Percentiles rank a stretch among this genome's conserved stretches.
Conservation (phyloP, 1,284 basidiomycete species). For the Tremellales sp. region DNA sequence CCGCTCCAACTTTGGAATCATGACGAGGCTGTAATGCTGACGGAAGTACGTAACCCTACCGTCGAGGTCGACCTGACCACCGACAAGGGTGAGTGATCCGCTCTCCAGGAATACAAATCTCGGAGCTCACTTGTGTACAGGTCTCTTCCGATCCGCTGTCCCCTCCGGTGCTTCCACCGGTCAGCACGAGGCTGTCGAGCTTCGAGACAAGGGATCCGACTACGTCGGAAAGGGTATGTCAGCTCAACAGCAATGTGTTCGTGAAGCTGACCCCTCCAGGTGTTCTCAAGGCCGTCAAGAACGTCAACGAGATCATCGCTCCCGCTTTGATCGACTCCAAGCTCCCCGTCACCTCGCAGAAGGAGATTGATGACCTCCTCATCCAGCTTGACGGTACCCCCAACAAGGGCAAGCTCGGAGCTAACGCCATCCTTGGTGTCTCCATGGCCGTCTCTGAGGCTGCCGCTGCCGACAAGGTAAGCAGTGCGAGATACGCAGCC, state of each 20-base stretch:
- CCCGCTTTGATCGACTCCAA: slow-evolving; percentile 83
- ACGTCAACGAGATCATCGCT: slow-evolving; percentile 90
- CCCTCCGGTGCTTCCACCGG: slow-evolving; percentile 99
- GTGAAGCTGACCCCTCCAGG: slow-evolving; percentile 53
- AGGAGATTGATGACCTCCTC: slow-evolving; percentile 96
- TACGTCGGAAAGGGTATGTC: slow-evolving; percentile 90
- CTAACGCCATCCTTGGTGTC: slow-evolving; percentile 98
- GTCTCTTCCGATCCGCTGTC: slow-evolving; percentile 90
- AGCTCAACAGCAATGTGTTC: background rate
- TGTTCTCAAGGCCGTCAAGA: slow-evolving; percentile 87
- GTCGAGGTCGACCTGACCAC: slow-evolving; percentile 93
- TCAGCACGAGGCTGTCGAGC: slow-evolving; percentile 96
- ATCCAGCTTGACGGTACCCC: slow-evolving; percentile 96
- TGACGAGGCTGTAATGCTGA: slow-evolving; percentile 20
- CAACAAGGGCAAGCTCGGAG: slow-evolving; percentile 99
- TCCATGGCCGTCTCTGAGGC: slow-evolving; percentile 95
- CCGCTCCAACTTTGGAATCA: background rate
- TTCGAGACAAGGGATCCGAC: slow-evolving; percentile 92
- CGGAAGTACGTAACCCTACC: slow-evolving; percentile 65
- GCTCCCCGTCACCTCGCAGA: slow-evolving; percentile 85
- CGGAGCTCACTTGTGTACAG: no score
- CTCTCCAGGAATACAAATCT: background rate
- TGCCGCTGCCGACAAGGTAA: slow-evolving; percentile 78
- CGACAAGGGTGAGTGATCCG: slow-evolving; percentile 62
- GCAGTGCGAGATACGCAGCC: background rate